phyloP scores from a whole-genome alignment of 2,329 filamentous ascomycete species.

The Diaporthe sp. region DNA sequence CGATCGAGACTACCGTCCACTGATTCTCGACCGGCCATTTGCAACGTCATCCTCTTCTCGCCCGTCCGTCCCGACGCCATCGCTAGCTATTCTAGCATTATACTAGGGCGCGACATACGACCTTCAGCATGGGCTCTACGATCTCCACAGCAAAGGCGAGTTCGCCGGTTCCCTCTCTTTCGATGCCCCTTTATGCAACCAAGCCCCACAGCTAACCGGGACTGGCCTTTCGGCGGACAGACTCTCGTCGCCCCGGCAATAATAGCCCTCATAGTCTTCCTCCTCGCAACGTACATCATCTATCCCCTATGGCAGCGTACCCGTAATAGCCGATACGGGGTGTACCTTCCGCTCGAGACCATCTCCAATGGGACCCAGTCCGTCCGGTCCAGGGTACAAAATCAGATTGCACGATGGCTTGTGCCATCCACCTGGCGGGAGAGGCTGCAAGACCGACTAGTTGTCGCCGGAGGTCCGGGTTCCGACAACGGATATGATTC shows the following conservation, averaged over 20 bases:
- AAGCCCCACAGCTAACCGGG: background rate
- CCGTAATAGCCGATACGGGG: slow-evolving; percentile 72
- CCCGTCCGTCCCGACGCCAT: background rate
- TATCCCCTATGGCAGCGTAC: slow-evolving; percentile 77
- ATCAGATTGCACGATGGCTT: slow-evolving; percentile 51
- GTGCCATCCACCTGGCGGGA: slow-evolving; percentile 60
- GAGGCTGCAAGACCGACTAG: slow-evolving; percentile 51
- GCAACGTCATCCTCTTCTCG: slow-evolving; percentile 12
- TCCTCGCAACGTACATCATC: slow-evolving; percentile 72
- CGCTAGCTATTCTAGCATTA: slow-evolving; percentile 15
- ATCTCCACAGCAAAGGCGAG: slow-evolving; percentile 41
- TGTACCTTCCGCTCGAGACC: slow-evolving; percentile 77
- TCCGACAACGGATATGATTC: slow-evolving; percentile 67
- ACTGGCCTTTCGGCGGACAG: slow-evolving; percentile 51
- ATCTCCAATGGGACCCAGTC: slow-evolving; percentile 68
- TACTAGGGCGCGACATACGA: background rate
- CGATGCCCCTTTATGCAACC: background rate
- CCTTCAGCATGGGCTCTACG: slow-evolving; percentile 46
- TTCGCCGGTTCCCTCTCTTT: background rate
- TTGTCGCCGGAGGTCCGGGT: slow-evolving; percentile 49
- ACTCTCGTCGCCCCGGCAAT: slow-evolving; percentile 76
- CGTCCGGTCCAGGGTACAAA: slow-evolving; percentile 62
- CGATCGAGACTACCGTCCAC: background rate
- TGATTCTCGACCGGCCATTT: background rate
- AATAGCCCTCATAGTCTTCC: slow-evolving; percentile 76